phyloP scores from a whole-genome alignment of 2,329 filamentous ascomycete species.

The Metarhizium humberi region DNA sequence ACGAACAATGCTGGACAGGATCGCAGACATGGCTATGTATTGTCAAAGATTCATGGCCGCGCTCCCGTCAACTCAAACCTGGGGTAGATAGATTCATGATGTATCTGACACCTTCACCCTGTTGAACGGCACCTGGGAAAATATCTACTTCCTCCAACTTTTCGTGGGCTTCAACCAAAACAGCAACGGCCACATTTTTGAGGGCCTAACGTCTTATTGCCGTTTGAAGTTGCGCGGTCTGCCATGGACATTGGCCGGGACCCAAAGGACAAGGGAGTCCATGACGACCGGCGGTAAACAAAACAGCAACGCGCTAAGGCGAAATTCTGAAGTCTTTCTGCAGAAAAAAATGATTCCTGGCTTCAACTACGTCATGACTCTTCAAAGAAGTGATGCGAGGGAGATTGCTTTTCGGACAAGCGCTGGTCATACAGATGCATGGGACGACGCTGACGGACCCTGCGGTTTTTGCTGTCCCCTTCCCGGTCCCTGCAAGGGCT shows the following conservation, averaged over 20 bases:
- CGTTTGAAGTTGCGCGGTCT: no score
- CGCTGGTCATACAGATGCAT: neutral
- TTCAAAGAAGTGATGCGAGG: neutral
- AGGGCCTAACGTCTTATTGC: no score
- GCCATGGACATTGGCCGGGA: no score
- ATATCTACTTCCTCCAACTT: no score
- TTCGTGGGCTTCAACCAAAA: no score
- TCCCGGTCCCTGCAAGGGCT: neutral
- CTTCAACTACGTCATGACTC: conserved; percentile 3
- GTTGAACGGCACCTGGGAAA: neutral
- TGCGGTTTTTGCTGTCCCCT: neutral
- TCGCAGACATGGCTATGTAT: no score
- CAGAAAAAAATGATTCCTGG: neutral
- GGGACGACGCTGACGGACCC: neutral
- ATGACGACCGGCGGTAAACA: neutral
- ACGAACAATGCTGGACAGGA: neutral
- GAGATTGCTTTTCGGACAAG: neutral
- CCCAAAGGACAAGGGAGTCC: no score
- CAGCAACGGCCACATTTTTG: no score
- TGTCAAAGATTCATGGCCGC: no score
- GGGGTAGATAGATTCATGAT: no score
- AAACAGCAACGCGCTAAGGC: neutral
- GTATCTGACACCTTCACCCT: neutral
- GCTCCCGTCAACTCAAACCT: no score
- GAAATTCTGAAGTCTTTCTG: neutral